Base-by-base conservation (phyloP, 345 rosid species). In the Gossypium mustelinum region DNA sequence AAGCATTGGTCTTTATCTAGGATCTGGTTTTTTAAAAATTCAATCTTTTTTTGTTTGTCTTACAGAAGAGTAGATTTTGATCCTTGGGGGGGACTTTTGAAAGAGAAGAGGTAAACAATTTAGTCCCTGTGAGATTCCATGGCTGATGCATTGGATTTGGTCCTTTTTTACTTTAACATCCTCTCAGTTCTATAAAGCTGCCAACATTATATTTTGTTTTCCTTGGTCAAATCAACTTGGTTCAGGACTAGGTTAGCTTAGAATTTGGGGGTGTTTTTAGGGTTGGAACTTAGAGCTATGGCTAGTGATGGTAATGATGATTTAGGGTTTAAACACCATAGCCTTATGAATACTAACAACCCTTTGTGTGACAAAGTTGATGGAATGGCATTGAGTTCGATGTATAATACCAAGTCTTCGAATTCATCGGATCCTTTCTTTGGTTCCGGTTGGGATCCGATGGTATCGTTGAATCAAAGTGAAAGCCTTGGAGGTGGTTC, bases 401-500 rank as follows among this genome's bases (percentile, higher is more conserved):
- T 82, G 80, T 71, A 87, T 22, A 59, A 80, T 77, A 57, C 44
- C 77, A 88, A 82, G 77, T 77, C 84, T 59, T 43, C 82, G 17
- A 74, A 63, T 73, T 64, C 75, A 5, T 72, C 79, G 58, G 89
- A 87, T 73, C 83, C 88, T 74, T 92, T 87, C 85, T 91, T 86
- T 81, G 80, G 86, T 83, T 78, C 98, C 67, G 81, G 88, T 78
- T 94, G 98, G 98, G 97, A 92, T 85, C 87, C 87, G 24, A 76
- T 88, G 59, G 86, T 81, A 72, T 82, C 89, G 14, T 63, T 86
- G 64, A 76, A 79, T 74, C 89, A 81, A 57, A 77, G 75, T 70
- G 85, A 81, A 79, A 85, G 68, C 72, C 82, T 80, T 68, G 89
- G 86, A 57, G 83, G 84, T 57, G 83, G 85, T 57, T 84, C 91